A percentile compares a stretch with the other conserved stretches of the same genome.
These are phyloP conservation scores for Pseudogymnoascus sp. DNA, from an alignment of 2,329 filamentous ascomycete genomes.

Conservation along the genomic window DNA sequence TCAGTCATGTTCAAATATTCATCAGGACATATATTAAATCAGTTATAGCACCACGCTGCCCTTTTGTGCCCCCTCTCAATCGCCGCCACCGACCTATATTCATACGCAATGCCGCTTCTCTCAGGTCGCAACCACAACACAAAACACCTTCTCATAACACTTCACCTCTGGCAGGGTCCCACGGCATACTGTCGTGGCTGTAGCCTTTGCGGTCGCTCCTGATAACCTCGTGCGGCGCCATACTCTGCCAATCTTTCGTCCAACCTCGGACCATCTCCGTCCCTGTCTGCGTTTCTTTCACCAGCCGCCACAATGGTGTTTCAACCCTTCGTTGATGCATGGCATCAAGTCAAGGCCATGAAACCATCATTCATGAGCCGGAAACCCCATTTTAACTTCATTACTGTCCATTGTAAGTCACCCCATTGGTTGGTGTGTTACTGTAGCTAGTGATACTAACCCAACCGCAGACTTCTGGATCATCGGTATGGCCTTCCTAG, in stretches of 20 bases:
- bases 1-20: neutral
- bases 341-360: conserved; percentile 39
- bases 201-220: neutral
- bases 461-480: conserved; percentile 65
- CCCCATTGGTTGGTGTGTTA: neutral
- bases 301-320: neutral
- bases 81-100: neutral
- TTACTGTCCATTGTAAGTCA: conserved; percentile 65
- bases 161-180: neutral
- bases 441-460: conserved; percentile 8
- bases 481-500: conserved; percentile 61
- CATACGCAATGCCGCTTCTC: neutral
- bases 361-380: conserved; percentile 51
- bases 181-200: neutral
- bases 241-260: neutral
- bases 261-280: neutral
- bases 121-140: neutral
- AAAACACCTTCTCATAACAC: neutral
- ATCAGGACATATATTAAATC: neutral
- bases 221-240: neutral
- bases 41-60: neutral
- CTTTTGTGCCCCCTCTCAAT: neutral
- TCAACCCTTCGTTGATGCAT: conserved; percentile 18
- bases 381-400: conserved; percentile 70
- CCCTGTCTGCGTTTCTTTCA: neutral